phyloP scores from a whole-genome alignment of 1,139 yeast genomes.

The Spencermartinsiella ligniputridi region DNA sequence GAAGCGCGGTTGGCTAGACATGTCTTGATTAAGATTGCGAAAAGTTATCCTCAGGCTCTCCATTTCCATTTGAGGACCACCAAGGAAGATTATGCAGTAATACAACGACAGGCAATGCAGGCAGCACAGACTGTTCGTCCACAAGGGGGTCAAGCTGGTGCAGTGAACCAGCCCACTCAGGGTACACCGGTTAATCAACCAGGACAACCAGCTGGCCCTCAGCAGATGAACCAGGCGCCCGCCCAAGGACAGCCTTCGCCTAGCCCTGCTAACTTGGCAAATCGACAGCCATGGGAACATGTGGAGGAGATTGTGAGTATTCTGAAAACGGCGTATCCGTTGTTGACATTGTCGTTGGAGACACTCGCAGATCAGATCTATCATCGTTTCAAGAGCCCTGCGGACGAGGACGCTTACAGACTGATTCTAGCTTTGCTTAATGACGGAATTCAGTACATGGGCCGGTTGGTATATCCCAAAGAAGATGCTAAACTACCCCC shows the following conservation, averaged over 20 bases:
- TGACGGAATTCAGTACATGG: constrained; percentile 87
- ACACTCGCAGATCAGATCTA: constrained; percentile 93
- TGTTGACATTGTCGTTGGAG: constrained; percentile 86
- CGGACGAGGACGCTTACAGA: constrained; percentile 95
- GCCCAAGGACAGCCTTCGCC: constrained; percentile 10
- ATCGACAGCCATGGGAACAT: constrained; percentile 84
- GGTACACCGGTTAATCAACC: constrained; percentile 15
- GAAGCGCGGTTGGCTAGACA: constrained; percentile 88
- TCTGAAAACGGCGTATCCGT: constrained; percentile 91
- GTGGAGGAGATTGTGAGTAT: constrained; percentile 95
- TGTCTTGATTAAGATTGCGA: constrained; percentile 86
- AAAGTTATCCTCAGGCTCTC: constrained; percentile 93
- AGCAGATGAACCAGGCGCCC: constrained; percentile 6
- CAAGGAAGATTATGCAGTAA: constrained; percentile 84
- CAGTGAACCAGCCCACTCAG: constrained; percentile 5
- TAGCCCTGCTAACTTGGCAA: constrained; percentile 16
- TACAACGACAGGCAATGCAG: constrained; percentile 74
- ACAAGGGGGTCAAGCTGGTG: constrained; percentile 3
- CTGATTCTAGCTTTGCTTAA: constrained; percentile 85
- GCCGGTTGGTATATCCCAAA: constrained; percentile 74
- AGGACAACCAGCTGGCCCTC: constrained; percentile 8
- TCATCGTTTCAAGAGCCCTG: constrained; percentile 88
- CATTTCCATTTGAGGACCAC: constrained; percentile 95
- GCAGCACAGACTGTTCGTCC: constrained; percentile 35
- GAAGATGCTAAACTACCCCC: constrained; percentile 88